These are phyloP conservation scores for Plectosphaerella sp. DNA, from an alignment of 2,329 filamentous ascomycete species.

Conservation along the genomic window DNA sequence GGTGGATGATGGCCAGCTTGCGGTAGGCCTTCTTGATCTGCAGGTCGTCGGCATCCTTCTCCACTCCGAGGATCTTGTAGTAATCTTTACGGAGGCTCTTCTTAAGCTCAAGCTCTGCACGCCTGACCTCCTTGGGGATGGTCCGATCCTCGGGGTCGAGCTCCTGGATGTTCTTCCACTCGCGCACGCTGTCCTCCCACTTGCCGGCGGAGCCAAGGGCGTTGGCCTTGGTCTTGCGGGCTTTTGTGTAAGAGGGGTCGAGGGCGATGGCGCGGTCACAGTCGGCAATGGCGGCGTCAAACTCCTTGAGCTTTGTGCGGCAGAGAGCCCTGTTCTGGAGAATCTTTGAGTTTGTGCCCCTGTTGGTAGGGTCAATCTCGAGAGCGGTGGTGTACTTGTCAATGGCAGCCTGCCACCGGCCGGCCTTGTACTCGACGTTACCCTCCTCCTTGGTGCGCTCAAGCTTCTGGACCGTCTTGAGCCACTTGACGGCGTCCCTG, in stretches of 20 bases:
- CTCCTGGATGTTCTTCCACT: constrained; percentile 84
- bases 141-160: constrained; percentile 75
- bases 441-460: constrained; percentile 93
- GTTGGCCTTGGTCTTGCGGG: constrained; percentile 89
- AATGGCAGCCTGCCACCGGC: constrained; percentile 73
- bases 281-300: constrained; percentile 74
- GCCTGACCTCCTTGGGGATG: constrained; percentile 79
- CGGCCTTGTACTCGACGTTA: constrained; percentile 83
- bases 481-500: constrained; percentile 80
- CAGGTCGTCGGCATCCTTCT: constrained; percentile 77
- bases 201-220: constrained; percentile 78
- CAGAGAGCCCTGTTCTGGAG: constrained; percentile 90
- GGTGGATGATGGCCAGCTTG: constrained; percentile 87
- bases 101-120: constrained; percentile 92
- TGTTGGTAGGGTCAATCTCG: constrained; percentile 81
- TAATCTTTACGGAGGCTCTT: constrained; percentile 97
- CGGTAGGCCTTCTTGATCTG: constrained; percentile 97
- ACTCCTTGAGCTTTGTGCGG: constrained; percentile 78
- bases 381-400: constrained; percentile 81
- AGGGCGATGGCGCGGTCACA: constrained; percentile 79
- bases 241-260: constrained; percentile 83
- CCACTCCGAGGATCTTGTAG: constrained; percentile 91
- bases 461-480: constrained; percentile 86
- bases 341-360: constrained; percentile 90
- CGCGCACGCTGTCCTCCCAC: constrained; percentile 88